Evolutionary conservation across 108 stramenopile genomes (phyloP), one percentile per base, ranked within the genome.

Genomic region (Pseudonitzschia pungens): DNA sequence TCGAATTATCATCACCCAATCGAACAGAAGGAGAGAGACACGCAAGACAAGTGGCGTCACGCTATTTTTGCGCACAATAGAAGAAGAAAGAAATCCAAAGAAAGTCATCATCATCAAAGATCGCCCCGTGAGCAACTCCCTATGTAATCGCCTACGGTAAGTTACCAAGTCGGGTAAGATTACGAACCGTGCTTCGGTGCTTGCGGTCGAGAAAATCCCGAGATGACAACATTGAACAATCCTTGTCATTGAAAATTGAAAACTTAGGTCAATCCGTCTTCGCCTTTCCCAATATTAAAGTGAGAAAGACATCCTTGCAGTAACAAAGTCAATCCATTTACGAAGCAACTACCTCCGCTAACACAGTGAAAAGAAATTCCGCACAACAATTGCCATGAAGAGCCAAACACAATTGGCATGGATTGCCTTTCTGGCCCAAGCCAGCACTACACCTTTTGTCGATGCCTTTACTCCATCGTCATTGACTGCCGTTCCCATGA

Each of bases 381-480:
- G 24, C 53, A 0, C n/a, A 54, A 36, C 6, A 36, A 6, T 36
- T 9, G 18, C 52, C 26, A 77, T 48, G 55, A 77, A 71, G 56
- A 72, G 33, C 11, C 14, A 44, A 20, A 56, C 60, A 14, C 29
- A 70, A 50, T n/a, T 72, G 28, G 80, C 80, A 16, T 45, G 76
- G 10, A 18, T 65, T 16, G 71, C 72, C 20, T 72, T 81, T 22
- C 29, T 78, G 65, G 68, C 66, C 16, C 63, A 70, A 20, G 81
- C 81, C 18, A 8, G 29, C n/a, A 27, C 56, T 22, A 33, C 67
- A 20, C 74, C 70, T 45, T 69, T 71, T 44, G 72, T 24, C 40
- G 76, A 62, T 45, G 80, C 80, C 18, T 81, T 81, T 42, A 73
- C 72, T 42, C 75, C 80, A 4, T 16, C 70, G 15, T 68, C 71